Percentiles rank a stretch among this genome's conserved stretches.
These are phyloP conservation scores for Paramecium pentaurelia DNA, from an alignment of 73 alveolate genomes.

Conservation along the genomic window DNA sequence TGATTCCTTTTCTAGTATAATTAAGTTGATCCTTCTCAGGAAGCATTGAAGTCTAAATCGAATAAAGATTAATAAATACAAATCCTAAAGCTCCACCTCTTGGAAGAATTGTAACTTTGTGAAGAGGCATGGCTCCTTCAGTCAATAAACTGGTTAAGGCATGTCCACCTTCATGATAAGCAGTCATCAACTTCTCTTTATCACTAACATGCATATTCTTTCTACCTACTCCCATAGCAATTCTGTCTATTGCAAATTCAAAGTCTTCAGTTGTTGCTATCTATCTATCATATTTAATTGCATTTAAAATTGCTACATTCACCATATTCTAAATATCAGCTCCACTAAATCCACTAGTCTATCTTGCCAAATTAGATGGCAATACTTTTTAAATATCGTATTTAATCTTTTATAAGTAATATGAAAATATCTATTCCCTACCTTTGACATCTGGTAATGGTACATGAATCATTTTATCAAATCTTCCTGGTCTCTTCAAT, in stretches of 20 bases:
- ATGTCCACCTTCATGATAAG: slow-evolving; percentile 90
- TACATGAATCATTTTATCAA: slow-evolving; percentile 83
- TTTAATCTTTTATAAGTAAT: slow-evolving; percentile 65
- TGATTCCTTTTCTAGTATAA: slow-evolving; percentile 66
- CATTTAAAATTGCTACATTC: slow-evolving; percentile 78
- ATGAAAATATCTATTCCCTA: slow-evolving; percentile 77
- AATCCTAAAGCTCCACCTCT: slow-evolving; percentile 86
- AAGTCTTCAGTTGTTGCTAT: slow-evolving; percentile 69
- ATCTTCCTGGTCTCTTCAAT: slow-evolving; percentile 88
- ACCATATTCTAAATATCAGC: slow-evolving; percentile 87
- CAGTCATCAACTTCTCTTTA: slow-evolving; percentile 78
- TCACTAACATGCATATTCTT: slow-evolving; percentile 73
- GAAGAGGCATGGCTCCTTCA: slow-evolving; percentile 85
- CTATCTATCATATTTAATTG: slow-evolving; percentile 71
- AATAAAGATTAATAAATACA: slow-evolving; percentile 3
- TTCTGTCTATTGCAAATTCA: slow-evolving; percentile 85
- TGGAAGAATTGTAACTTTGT: slow-evolving; percentile 83
- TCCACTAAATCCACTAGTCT: slow-evolving; percentile 84
- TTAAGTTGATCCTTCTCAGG: slow-evolving; percentile 76
- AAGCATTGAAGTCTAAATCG: slow-evolving; percentile 67
- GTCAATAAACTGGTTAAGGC: slow-evolving; percentile 78
- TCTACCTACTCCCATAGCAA: slow-evolving; percentile 84
- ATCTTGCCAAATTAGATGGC: slow-evolving; percentile 66
- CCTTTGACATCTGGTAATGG: slow-evolving; percentile 92
- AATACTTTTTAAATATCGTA: slow-evolving; percentile 56